Base-by-base conservation (phyloP, 768 basidiomycete species). In the Lactarius evosmus region DNA sequence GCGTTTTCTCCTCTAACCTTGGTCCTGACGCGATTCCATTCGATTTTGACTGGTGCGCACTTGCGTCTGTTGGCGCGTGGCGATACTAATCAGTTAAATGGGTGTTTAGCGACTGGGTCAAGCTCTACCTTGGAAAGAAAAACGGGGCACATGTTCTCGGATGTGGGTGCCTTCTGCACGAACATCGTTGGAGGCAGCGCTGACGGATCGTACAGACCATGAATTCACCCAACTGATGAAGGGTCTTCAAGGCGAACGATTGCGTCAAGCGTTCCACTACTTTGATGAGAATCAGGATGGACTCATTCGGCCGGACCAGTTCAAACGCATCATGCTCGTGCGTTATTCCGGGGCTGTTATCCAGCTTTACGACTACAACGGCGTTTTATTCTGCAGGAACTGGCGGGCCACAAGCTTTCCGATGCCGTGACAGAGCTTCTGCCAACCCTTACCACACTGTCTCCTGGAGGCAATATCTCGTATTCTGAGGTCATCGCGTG, bases 191-290 rank as follows among this genome's bases (percentile, higher is more conserved):
- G 60, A n/a, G 32, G 56, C 61, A 16, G 49, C 59, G 50, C 62
- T 73, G 57, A 71, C 46, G 50, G 44, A 41, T 66, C 41, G 6
- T 34, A 44, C 56, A 94, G 91, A 95, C 78, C 91, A 91, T 73
- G 95, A 98, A 76, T 98, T 98, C 77, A 97, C 95, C 33, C 95
- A 98, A 77, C 78, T 98, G 64, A 97, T 99, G 93, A 98, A 98
- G 76, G 96, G 95, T 49, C 83, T 98, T 61, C 97, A 98, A 78
- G 97, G 95, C 72, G 97, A 99, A 77, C 88, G 97, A 34, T 80
- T 99, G 60, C 90, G 97, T 65, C 97, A 99, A 77, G 90, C 95
- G 29, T 99, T 98, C 81, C 90, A 86, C 77, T 85, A 87, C 76
- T 82, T 98, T 72, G 96, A 98, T 76, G 78, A 80, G 55, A 89